Conservation (phyloP, 2,329 filamentous ascomycete species). For the Colletotrichum caudatum region DNA sequence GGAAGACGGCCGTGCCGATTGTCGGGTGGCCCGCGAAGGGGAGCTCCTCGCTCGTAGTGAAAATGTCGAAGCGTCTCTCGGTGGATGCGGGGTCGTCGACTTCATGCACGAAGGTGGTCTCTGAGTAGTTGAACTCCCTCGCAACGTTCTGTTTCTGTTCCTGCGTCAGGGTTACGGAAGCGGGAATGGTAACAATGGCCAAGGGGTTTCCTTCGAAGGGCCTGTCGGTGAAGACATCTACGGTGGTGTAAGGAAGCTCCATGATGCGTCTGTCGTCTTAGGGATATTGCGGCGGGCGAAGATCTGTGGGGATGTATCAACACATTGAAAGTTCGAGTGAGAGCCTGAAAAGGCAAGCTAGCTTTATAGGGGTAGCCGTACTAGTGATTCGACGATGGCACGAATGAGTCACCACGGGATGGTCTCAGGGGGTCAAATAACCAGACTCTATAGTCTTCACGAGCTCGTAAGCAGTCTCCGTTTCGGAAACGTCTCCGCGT, state of each 20-base stretch:
- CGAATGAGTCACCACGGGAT: not conserved
- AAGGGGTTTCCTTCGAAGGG: conserved; percentile 70
- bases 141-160: conserved; percentile 69
- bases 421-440: no score
- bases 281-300: not conserved
- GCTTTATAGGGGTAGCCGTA: not conserved
- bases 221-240: conserved; percentile 69
- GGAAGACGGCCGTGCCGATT: conserved; percentile 66
- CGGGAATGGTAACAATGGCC: conserved; percentile 67
- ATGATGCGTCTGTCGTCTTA: conserved; percentile 42
- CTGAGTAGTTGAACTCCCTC: conserved; percentile 73
- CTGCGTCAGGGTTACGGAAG: conserved; percentile 58
- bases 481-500: not conserved
- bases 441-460: not conserved
- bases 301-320: not conserved
- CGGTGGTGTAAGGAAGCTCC: conserved; percentile 63
- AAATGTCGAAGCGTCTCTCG: conserved; percentile 67
- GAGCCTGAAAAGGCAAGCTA: not conserved
- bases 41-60: conserved; percentile 65
- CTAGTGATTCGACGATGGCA: not conserved
- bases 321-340: conserved; percentile 3
- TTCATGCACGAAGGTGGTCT: conserved; percentile 73
- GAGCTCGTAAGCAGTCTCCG: not conserved
- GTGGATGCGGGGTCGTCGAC: conserved; percentile 49
- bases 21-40: conserved; percentile 74